These are phyloP conservation scores for Xylaria flabelliformis DNA, from an alignment of 495 filamentous ascomycete species.

Conservation along the genomic window DNA sequence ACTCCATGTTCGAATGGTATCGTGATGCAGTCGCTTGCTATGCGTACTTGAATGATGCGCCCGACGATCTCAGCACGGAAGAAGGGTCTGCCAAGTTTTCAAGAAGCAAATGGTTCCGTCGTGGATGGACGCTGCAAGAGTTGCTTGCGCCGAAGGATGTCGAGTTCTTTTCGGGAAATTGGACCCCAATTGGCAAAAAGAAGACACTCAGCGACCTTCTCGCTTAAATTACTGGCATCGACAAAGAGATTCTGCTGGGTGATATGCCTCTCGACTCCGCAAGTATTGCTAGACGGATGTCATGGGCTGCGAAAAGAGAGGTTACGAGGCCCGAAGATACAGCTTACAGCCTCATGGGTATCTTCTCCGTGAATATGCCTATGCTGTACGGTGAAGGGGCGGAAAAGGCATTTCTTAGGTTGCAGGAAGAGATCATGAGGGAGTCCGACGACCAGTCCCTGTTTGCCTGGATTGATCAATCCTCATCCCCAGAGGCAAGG, in stretches of 20 bases:
- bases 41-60: constrained; percentile 22
- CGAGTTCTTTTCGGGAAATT: constrained; percentile 40
- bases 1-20: constrained; percentile 56
- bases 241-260: neutral
- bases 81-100: neutral
- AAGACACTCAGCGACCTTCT: neutral
- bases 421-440: constrained; percentile 45
- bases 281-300: constrained; percentile 38
- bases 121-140: constrained; percentile 43
- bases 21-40: constrained; percentile 25
- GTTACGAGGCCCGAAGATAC: constrained; percentile 39
- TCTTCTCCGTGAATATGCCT: constrained; percentile 45
- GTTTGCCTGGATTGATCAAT: constrained; percentile 37
- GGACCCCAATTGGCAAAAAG: constrained; percentile 18
- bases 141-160: constrained; percentile 38
- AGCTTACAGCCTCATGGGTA: constrained; percentile 42
- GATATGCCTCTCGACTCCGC: neutral
- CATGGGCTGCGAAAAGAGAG: constrained; percentile 39
- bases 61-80: constrained; percentile 3
- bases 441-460: constrained; percentile 40
- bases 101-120: constrained; percentile 19
- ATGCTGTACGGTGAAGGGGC: constrained; percentile 44
- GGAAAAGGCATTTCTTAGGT: constrained; percentile 36
- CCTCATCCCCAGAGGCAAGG: constrained; percentile 19
- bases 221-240: constrained; percentile 20